phyloP scores from a whole-genome alignment of 2,329 filamentous ascomycete genomes.

The Stagonosporopsis tanaceti region DNA sequence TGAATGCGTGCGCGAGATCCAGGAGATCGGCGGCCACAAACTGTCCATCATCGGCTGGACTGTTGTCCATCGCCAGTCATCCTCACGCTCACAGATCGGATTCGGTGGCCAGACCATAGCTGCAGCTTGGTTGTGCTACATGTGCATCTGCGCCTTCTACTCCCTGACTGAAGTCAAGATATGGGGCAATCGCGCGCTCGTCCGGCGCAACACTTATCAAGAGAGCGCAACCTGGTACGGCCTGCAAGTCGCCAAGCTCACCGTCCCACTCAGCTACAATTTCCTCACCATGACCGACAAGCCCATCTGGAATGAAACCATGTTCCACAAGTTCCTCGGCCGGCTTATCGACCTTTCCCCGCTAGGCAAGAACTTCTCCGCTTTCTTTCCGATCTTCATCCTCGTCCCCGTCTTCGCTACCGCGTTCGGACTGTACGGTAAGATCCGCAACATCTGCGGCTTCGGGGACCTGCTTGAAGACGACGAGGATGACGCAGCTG shows the following conservation, averaged over 20 bases:
- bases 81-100: constrained; percentile 76
- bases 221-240: constrained; percentile 97
- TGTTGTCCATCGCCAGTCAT: constrained; percentile 78
- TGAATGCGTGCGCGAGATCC: constrained; percentile 84
- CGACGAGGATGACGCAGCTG: constrained; percentile 65
- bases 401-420: constrained; percentile 85
- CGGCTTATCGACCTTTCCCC: constrained; percentile 82
- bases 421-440: constrained; percentile 88
- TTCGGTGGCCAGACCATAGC: constrained; percentile 87
- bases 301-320: constrained; percentile 76
- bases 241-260: constrained; percentile 89
- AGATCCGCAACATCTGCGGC: constrained; percentile 77
- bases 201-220: constrained; percentile 87
- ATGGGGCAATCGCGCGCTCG: constrained; percentile 94
- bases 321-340: constrained; percentile 89
- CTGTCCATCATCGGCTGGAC: constrained; percentile 74
- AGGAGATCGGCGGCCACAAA: constrained; percentile 62
- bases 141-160: constrained; percentile 87
- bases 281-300: constrained; percentile 88
- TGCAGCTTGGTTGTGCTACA: constrained; percentile 91
- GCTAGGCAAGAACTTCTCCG: constrained; percentile 83
- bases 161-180: constrained; percentile 93
- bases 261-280: constrained; percentile 93
- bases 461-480: constrained; percentile 82
- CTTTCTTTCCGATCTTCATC: constrained; percentile 87